phyloP scores from a whole-genome alignment of 768 basidiomycete species.

The Suillus tomentosus region DNA sequence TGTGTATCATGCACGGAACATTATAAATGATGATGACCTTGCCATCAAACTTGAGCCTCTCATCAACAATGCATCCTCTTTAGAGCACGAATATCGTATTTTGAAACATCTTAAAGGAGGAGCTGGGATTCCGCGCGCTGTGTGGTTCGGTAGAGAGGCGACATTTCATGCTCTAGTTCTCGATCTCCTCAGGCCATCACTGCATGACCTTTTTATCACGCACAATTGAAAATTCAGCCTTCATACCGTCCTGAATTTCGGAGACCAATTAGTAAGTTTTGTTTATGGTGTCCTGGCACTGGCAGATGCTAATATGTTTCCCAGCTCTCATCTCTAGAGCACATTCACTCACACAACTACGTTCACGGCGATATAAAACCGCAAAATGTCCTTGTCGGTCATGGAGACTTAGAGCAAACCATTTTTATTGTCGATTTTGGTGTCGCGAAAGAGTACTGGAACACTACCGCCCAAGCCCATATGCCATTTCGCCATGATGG shows the following conservation, averaged over 20 bases:
- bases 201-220: too few relatives aligned
- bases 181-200: too few relatives aligned
- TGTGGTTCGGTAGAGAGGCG: too few relatives aligned
- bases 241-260: not conserved
- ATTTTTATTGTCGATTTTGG: conserved; percentile 3
- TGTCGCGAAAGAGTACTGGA: not conserved
- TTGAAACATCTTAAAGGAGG: too few relatives aligned
- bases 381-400: not conserved
- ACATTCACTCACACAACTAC: conserved; percentile 1
- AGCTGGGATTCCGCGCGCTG: too few relatives aligned
- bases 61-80: too few relatives aligned
- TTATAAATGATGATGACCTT: too few relatives aligned
- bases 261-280: conserved; percentile 10
- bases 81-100: too few relatives aligned
- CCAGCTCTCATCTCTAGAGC: not conserved
- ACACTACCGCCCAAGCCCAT: not conserved
- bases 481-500: not conserved
- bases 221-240: not conserved
- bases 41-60: too few relatives aligned
- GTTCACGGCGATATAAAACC: conserved; percentile 10
- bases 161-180: too few relatives aligned
- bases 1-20: too few relatives aligned
- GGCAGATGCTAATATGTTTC: not conserved
- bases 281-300: not conserved
- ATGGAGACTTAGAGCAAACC: not conserved